Conservation (phyloP, 225 moss, liverwort and hornwort species). For the Thuidium tamariscinum region DNA sequence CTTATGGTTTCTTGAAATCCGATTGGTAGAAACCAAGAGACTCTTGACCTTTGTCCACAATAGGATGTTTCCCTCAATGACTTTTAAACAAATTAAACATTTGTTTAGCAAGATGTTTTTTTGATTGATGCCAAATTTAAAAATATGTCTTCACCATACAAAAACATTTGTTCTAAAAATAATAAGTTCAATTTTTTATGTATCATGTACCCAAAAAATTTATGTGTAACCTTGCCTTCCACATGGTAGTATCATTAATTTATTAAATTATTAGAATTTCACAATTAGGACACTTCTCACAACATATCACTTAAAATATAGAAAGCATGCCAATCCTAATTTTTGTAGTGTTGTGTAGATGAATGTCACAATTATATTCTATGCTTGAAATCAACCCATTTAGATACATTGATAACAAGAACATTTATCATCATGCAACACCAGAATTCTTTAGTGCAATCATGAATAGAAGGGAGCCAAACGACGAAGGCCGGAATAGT, state of each 20-base stretch:
- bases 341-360: not conserved
- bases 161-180: too few species aligned
- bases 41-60: too few species aligned
- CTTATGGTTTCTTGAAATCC: too few species aligned
- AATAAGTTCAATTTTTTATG: not conserved
- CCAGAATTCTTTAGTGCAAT: not conserved
- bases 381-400: not conserved
- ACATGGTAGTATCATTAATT: not conserved
- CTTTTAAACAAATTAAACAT: not conserved
- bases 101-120: too few species aligned
- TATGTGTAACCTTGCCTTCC: not conserved
- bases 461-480: not conserved
- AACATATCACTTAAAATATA: not conserved
- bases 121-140: rapidly evolving
- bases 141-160: not conserved
- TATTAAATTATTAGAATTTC: rapidly evolving
- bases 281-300: not conserved
- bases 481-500: not conserved
- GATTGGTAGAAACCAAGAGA: too few species aligned
- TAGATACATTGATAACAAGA: too few species aligned
- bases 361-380: not conserved
- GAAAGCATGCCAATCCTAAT: not conserved
- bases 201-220: too few species aligned
- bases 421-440: not conserved
- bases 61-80: too few species aligned